These are phyloP conservation scores for Verticillium longisporum DNA, from an alignment of 2,329 filamentous ascomycete species.

Conservation along the genomic window DNA sequence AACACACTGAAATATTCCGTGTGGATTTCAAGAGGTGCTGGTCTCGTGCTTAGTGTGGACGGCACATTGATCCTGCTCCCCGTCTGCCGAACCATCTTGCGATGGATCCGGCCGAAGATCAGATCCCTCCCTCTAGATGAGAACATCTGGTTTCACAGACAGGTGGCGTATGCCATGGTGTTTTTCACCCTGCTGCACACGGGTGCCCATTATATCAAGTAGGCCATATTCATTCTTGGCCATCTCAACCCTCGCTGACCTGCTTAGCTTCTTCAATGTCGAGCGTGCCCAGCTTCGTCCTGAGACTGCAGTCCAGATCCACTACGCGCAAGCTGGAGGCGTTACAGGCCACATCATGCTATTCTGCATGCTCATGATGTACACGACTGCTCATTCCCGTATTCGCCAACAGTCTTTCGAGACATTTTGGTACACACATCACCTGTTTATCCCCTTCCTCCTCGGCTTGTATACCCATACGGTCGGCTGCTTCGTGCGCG, in stretches of 20 bases:
- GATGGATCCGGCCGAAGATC: conserved; percentile 78
- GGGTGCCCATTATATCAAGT: conserved; percentile 88
- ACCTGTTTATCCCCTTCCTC: conserved; percentile 95
- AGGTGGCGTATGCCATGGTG: conserved; percentile 84
- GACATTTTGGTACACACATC: conserved; percentile 99
- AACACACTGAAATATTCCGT: conserved; percentile 84
- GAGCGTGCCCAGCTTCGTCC: conserved; percentile 78
- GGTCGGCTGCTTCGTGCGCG: conserved; percentile 91
- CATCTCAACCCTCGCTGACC: conserved; percentile 15
- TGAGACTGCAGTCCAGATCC: conserved; percentile 77
- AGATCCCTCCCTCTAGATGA: conserved; percentile 91
- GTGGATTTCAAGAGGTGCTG: conserved; percentile 93
- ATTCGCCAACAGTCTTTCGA: conserved; percentile 97
- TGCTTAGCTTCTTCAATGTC: conserved; percentile 83
- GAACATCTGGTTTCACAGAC: conserved; percentile 93
- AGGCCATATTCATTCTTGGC: conserved; percentile 22
- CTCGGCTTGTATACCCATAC: conserved; percentile 94
- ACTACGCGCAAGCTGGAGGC: conserved; percentile 82
- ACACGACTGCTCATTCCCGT: conserved; percentile 86
- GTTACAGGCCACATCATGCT: conserved; percentile 97
- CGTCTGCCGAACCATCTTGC: conserved; percentile 87
- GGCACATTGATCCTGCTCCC: conserved; percentile 83
- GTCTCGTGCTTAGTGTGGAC: conserved; percentile 77
- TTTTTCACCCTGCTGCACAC: conserved; percentile 76
- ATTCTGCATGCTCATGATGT: conserved; percentile 98